Percentiles rank a stretch among this genome's conserved stretches.
Conservation (phyloP, 208 protist species). For the Trypanosoma brucei region DNA sequence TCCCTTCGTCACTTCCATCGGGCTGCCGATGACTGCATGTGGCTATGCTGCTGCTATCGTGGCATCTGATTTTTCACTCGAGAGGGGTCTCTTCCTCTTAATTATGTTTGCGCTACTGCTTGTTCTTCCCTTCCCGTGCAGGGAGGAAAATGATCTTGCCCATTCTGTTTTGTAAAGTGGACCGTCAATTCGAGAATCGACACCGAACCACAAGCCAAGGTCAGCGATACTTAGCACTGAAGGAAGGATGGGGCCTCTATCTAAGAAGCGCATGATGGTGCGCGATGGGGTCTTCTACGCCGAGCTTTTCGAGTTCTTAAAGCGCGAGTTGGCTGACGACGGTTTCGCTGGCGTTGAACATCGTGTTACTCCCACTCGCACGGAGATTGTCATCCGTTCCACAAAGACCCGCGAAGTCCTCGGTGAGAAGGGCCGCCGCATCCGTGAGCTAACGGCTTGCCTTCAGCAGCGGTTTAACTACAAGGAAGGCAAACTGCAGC, state of each 20-base stretch:
- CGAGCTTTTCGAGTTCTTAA: constrained; percentile 99
- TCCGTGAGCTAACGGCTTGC: constrained; percentile 96
- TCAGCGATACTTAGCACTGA: neutral
- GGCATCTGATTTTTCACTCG: too few species aligned
- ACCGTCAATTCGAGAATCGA: constrained; percentile 10
- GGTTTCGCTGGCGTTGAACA: constrained; percentile 97
- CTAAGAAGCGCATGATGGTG: constrained; percentile 96
- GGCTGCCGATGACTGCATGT: too few species aligned
- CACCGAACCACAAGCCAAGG: constrained; percentile 2
- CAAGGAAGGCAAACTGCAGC: constrained; percentile 91
- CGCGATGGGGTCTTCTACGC: constrained; percentile 99
- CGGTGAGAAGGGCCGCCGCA: constrained; percentile 96
- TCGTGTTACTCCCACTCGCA: constrained; percentile 93
- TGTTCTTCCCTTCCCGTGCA: too few species aligned
- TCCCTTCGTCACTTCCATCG: too few species aligned
- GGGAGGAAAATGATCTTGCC: too few species aligned
- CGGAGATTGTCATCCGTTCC: constrained; percentile 98
- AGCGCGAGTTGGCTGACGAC: constrained; percentile 97
- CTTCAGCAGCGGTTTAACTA: constrained; percentile 99
- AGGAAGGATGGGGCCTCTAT: constrained; percentile 61
- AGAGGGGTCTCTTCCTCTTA: too few species aligned
- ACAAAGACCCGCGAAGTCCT: constrained; percentile 96
- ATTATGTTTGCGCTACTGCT: too few species aligned
- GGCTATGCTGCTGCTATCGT: too few species aligned
- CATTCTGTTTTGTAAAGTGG: constrained; percentile 2